These are phyloP conservation scores for Suillus spraguei DNA, from an alignment of 768 basidiomycete genomes.

Conservation along the genomic window DNA sequence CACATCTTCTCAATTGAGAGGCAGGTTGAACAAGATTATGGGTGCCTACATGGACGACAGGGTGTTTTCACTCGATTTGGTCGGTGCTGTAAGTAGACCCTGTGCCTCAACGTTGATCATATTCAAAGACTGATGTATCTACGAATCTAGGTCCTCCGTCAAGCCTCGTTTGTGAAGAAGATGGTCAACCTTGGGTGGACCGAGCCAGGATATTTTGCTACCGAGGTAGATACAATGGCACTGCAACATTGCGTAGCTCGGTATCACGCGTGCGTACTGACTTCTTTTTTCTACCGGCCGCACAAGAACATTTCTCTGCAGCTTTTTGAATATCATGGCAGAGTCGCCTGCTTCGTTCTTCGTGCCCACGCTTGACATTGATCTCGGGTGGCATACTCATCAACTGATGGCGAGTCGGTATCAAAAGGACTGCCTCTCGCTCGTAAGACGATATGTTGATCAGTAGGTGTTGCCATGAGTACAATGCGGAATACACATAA, in stretches of 20 bases:
- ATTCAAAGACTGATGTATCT: not conserved
- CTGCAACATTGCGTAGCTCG: slow-evolving; percentile 54
- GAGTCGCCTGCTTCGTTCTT: slow-evolving; percentile 45
- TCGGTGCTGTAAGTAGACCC: slow-evolving; percentile 49
- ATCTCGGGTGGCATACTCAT: slow-evolving; percentile 74
- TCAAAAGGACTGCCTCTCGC: slow-evolving; percentile 38
- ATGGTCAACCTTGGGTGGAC: slow-evolving; percentile 58
- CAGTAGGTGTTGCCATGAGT: slow-evolving; percentile 43
- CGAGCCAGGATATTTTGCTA: slow-evolving; percentile 39
- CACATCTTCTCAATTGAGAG: not conserved
- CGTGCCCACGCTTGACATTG: slow-evolving; percentile 68
- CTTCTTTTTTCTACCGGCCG: no score
- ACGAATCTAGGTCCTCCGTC: slow-evolving; percentile 47
- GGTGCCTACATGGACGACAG: slow-evolving; percentile 52
- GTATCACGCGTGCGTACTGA: slow-evolving; percentile 52
- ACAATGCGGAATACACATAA: not conserved
- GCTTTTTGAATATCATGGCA: slow-evolving; percentile 58
- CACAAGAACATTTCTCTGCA: slow-evolving; percentile 10
- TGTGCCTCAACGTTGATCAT: not conserved
- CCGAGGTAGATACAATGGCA: slow-evolving; percentile 40
- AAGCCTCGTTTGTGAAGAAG: slow-evolving; percentile 55
- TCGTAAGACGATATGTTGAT: slow-evolving; percentile 50
- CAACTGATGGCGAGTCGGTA: slow-evolving; percentile 53
- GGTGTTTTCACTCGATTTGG: slow-evolving; percentile 55
- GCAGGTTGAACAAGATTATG: slow-evolving; percentile 40